These are phyloP conservation scores for Yamadazyma sp. DNA, from an alignment of 1,139 yeast genomes.

Conservation along the genomic window DNA sequence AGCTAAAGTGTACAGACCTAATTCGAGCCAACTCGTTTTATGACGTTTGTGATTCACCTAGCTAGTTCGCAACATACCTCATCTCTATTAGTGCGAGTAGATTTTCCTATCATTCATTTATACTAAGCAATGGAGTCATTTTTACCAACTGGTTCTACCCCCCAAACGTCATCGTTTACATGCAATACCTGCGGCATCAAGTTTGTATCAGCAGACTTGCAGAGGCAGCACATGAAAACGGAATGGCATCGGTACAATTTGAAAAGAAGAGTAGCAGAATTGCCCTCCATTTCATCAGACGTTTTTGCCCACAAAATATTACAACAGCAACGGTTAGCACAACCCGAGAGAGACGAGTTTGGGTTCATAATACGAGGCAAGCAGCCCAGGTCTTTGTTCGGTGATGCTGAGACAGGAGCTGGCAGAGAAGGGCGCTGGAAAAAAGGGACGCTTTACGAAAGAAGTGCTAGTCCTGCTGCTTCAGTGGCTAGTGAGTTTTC, in stretches of 20 bases:
- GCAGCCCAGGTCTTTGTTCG: slow-evolving; percentile 5
- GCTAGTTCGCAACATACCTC: slow-evolving; percentile 1
- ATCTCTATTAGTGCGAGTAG: background rate
- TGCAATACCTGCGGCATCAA: slow-evolving; percentile 86
- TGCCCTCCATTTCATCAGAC: slow-evolving; percentile 79
- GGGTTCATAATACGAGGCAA: slow-evolving; percentile 43
- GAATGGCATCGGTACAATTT: slow-evolving; percentile 95
- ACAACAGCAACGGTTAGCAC: slow-evolving; percentile 24
- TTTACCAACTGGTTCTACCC: slow-evolving; percentile 35
- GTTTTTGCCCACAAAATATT: slow-evolving; percentile 76
- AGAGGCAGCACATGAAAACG: slow-evolving; percentile 90
- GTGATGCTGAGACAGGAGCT: background rate
- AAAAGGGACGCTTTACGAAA: slow-evolving; percentile 2
- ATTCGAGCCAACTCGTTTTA: too few relatives aligned
- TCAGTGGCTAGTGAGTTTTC: slow-evolving; percentile 61
- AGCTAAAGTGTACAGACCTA: too few relatives aligned
- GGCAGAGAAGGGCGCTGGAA: slow-evolving; percentile 10
- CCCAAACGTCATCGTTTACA: slow-evolving; percentile 50
- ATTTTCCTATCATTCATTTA: background rate
- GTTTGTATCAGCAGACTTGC: slow-evolving; percentile 76
- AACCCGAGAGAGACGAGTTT: slow-evolving; percentile 60
- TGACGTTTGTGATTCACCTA: too few relatives aligned
- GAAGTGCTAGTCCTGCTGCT: slow-evolving; percentile 52
- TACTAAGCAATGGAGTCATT: slow-evolving; percentile 4
- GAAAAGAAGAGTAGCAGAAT: slow-evolving; percentile 84